phyloP scores from a whole-genome alignment of 1,284 basidiomycete genomes.

The Irpex lacteus region DNA sequence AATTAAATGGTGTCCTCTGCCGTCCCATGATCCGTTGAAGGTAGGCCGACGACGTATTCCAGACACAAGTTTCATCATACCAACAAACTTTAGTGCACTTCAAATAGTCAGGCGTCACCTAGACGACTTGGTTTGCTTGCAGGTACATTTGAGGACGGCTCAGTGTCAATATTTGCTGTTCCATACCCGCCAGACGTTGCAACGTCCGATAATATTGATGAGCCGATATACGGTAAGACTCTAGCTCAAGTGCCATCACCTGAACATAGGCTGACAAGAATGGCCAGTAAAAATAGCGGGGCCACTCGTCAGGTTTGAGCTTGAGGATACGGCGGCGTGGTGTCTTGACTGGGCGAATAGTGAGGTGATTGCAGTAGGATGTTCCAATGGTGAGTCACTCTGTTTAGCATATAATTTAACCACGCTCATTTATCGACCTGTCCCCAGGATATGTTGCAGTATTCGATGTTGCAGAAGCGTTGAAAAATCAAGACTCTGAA shows the following conservation, averaged over 20 bases:
- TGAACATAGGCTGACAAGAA: background rate
- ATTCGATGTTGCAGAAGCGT: constrained; percentile 62
- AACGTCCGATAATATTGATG: constrained; percentile 18
- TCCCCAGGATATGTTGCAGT: constrained; percentile 68
- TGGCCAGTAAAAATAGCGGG: constrained; percentile 54
- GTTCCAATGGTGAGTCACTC: constrained; percentile 64
- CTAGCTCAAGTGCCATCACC: background rate
- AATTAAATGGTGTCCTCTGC: constrained; percentile 87
- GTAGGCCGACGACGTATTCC: constrained; percentile 12
- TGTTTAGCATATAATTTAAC: background rate
- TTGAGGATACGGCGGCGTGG: constrained; percentile 72
- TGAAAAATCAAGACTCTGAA: constrained; percentile 24
- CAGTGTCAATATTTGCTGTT: constrained; percentile 70
- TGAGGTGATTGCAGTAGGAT: constrained; percentile 73
- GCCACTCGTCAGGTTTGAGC: constrained; percentile 66
- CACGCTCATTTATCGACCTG: background rate
- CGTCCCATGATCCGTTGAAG: constrained; percentile 56
- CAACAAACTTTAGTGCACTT: background rate
- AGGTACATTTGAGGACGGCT: constrained; percentile 83
- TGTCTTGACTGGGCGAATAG: constrained; percentile 87
- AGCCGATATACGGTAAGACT: constrained; percentile 26
- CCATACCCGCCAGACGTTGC: constrained; percentile 68
- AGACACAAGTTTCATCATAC: background rate
- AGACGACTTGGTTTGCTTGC: constrained; percentile 80
- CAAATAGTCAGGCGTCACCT: constrained; percentile 17